A percentile compares a stretch with the other conserved stretches of the same genome.
These are phyloP conservation scores for Cercospora canescens DNA, from an alignment of 2,329 filamentous ascomycete genomes.

Conservation along the genomic window DNA sequence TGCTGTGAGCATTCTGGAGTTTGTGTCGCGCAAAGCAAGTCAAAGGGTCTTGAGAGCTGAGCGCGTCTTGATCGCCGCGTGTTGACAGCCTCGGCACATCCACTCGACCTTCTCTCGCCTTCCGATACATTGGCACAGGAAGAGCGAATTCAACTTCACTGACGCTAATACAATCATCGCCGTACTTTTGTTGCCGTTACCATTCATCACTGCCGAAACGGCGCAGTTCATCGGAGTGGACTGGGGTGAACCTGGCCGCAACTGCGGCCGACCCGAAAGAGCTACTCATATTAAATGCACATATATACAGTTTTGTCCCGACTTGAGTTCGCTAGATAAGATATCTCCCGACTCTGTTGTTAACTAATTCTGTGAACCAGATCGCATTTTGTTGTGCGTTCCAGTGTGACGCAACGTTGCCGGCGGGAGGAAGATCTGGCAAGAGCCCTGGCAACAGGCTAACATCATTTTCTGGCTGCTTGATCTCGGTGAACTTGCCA, in stretches of 20 bases:
- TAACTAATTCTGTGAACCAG: constrained; percentile 24
- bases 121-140: background rate
- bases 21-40: background rate
- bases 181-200: no score
- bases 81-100: background rate
- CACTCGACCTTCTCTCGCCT: no score
- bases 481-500: constrained; percentile 19
- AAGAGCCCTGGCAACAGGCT: constrained; percentile 14
- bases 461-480: constrained; percentile 19
- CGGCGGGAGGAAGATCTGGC: constrained; percentile 21
- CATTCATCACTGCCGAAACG: background rate
- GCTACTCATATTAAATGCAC: background rate
- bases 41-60: background rate
- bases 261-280: background rate
- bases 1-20: background rate
- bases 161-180: background rate
- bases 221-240: background rate
- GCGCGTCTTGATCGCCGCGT: background rate
- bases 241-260: background rate
- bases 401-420: constrained; percentile 24
- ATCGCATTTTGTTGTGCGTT: constrained; percentile 19
- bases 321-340: constrained; percentile 5
- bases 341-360: constrained; percentile 24
- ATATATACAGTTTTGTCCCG: background rate
- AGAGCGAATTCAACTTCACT: background rate